Evolutionary conservation across 441 rosid genomes (phyloP), one percentile per base, ranked within the genome.

Genomic region (Hura crepitans): DNA sequence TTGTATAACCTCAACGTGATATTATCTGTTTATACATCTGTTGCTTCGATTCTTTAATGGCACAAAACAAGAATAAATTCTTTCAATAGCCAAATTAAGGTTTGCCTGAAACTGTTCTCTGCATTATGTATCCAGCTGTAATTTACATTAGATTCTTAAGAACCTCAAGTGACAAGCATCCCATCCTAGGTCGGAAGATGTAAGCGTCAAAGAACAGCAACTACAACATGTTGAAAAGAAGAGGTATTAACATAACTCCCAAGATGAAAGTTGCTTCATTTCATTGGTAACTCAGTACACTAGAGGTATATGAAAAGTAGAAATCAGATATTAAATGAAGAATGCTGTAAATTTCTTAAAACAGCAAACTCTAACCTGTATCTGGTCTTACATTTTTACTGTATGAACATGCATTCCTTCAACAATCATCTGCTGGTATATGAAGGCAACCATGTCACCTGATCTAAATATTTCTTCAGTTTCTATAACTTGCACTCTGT

Each of bases 271-370:
- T 18, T 18, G 45, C 57, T 74, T 66, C 66, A 62, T 66, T 75
- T 75, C 79, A 75, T 77, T 76, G 63, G 68, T 76, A 74, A n/a
- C 23, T 45, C 31, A 14, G 55, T 68, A 74, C 64, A 46, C 39
- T 15, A 31, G 47, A 53, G 28, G 58, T 8, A 30, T 4, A 13
- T 12, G 57, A 10, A 56, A 46, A 57, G 39, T 4, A 15, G 25
- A 68, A 54, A 33, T 22, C 20, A 62, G 55, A 58, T 15, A 49
- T 22, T 20, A 72, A 45, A 14, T 28, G 72, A 74, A 74, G 56
- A 77, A 77, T 62, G 69, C 67, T 18, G 73, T 74, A 68, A 56
- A 66, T 49, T 63, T 69, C 74, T 61, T 54, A 66, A 69, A 66
- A 46, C 25, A 63, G 20, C 25, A 51, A 20, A 51, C 33, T 68